Conservation (phyloP, 225 moss, liverwort and hornwort species). For the Physcomitrellopsis africana region DNA sequence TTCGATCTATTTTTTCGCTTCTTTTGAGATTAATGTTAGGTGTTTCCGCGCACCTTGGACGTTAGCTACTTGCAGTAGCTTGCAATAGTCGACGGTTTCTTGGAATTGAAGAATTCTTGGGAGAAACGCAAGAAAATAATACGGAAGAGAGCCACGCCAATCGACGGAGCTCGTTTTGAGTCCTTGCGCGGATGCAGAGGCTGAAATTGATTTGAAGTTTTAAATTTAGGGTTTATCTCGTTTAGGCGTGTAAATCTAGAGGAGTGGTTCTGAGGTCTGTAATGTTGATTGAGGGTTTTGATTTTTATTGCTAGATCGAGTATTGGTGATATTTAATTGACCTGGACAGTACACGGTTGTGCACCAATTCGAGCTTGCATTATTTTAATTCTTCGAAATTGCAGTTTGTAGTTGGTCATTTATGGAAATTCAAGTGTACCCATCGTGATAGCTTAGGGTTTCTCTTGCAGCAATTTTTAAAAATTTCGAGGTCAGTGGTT, state of each 20-base stretch:
- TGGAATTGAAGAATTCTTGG: not conserved
- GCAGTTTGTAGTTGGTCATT: constrained; percentile 1
- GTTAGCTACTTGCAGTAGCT: not conserved
- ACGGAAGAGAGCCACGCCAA: not conserved
- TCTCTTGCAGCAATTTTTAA: not conserved
- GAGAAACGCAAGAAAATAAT: not conserved
- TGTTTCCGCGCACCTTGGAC: not conserved
- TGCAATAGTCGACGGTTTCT: not conserved
- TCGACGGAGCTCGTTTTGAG: not conserved
- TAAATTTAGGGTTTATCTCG: constrained; percentile 37
- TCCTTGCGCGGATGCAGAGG: not conserved
- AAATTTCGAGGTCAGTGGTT: not conserved
- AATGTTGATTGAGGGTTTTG: not conserved
- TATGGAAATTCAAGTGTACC: not conserved
- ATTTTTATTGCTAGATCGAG: constrained; percentile 20
- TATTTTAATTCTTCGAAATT: not conserved
- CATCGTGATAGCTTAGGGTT: not conserved
- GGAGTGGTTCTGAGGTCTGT: constrained; percentile 7
- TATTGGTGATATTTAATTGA: not conserved
- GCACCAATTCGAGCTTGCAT: constrained; percentile 16
- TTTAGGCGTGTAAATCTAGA: not conserved
- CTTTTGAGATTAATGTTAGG: not conserved
- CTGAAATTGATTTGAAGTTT: not conserved
- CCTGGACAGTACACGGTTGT: constrained; percentile 9
- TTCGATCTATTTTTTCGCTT: not conserved